Evolutionary conservation across 495 filamentous ascomycete species (phyloP).

Genomic region (Talaromyces liani): DNA sequence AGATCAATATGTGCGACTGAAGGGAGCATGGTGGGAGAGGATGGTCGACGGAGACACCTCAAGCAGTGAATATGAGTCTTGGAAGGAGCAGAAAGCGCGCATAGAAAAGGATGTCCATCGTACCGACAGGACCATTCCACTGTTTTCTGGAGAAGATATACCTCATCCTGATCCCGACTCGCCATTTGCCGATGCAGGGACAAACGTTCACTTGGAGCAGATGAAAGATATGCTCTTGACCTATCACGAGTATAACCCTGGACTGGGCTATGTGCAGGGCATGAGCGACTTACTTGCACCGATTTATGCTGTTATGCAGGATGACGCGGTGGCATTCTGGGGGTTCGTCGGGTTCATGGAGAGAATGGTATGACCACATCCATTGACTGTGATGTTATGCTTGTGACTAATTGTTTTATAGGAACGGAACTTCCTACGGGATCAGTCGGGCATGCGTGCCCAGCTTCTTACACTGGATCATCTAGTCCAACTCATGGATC

Average conservation of each 20-base stretch:
- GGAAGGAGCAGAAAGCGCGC: slow-evolving; percentile 86
- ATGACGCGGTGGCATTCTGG: slow-evolving; percentile 96
- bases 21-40: slow-evolving; percentile 93
- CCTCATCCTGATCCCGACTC: slow-evolving; percentile 98
- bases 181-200: slow-evolving; percentile 82
- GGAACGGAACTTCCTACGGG: slow-evolving; percentile 93
- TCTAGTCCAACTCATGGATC: slow-evolving; percentile 92
- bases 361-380: slow-evolving; percentile 53
- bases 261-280: slow-evolving; percentile 93
- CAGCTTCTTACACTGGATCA: slow-evolving; percentile 89
- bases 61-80: slow-evolving; percentile 78
- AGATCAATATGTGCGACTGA: slow-evolving; percentile 89
- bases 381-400: background rate
- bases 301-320: slow-evolving; percentile 94
- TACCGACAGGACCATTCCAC: slow-evolving; percentile 84
- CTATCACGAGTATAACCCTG: slow-evolving; percentile 93
- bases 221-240: slow-evolving; percentile 99
- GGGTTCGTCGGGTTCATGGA: slow-evolving; percentile 95
- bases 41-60: slow-evolving; percentile 75
- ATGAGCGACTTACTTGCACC: slow-evolving; percentile 97
- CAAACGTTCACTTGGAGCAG: slow-evolving; percentile 96
- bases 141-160: slow-evolving; percentile 94
- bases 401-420: slow-evolving; percentile 14
- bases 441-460: slow-evolving; percentile 89
- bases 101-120: slow-evolving; percentile 97